Evolutionary conservation across 73 alveolate species (phyloP).

Genomic region (Tetrahymena malaccensis): DNA sequence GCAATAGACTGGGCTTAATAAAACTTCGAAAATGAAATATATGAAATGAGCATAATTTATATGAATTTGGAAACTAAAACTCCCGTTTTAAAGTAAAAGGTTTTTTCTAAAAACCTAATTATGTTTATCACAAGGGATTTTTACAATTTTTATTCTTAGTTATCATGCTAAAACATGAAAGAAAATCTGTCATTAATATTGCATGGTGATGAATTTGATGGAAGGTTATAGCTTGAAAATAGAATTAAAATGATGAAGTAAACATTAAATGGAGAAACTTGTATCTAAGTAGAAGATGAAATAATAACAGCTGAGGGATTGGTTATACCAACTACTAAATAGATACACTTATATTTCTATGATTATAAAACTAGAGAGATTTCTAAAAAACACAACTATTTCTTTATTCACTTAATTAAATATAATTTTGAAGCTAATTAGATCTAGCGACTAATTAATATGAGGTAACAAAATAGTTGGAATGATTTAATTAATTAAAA

Average conservation of each 20-base stretch:
- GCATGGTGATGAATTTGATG: neutral
- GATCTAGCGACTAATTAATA: neutral
- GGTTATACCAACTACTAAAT: neutral
- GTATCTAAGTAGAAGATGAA: neutral
- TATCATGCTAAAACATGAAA: neutral
- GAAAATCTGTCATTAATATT: neutral
- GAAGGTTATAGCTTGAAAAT: neutral
- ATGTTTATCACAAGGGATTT: neutral
- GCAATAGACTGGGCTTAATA: neutral
- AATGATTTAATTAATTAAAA: no score
- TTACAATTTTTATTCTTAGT: neutral
- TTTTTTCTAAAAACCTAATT: neutral
- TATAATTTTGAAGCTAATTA: neutral
- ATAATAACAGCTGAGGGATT: neutral
- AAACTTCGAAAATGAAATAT: neutral
- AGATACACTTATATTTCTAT: no score
- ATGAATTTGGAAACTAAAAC: neutral
- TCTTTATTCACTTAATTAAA: no score
- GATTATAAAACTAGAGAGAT: neutral
- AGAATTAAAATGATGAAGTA: neutral
- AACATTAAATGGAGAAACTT: neutral
- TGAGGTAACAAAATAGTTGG: neutral
- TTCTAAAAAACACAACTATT: neutral
- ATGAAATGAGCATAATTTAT: neutral
- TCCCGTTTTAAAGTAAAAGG: neutral